phyloP scores from a whole-genome alignment of 345 rosid species.

The Linum usitatissimum region DNA sequence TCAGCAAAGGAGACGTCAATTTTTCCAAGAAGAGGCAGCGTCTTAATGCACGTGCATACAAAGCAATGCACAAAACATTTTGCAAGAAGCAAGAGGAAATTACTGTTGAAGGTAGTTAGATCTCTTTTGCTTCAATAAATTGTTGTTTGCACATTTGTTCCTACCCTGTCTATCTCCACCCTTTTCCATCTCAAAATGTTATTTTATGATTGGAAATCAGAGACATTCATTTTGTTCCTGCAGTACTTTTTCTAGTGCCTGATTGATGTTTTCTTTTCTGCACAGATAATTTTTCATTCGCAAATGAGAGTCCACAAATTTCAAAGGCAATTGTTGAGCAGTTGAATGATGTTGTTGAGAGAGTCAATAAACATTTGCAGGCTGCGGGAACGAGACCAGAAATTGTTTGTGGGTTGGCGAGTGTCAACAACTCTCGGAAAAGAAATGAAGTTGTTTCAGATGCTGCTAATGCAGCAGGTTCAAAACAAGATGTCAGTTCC shows the following conservation, averaged over 20 bases:
- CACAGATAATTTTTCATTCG: conserved; percentile 5
- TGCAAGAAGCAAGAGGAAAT: conserved; percentile 23
- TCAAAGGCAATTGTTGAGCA: conserved; percentile 10
- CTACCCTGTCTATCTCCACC: conserved; percentile 16
- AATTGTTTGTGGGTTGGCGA: conserved; percentile 25
- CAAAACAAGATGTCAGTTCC: conserved; percentile 20
- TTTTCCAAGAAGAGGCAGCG: conserved; percentile 10
- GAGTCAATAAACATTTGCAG: conserved; percentile 15
- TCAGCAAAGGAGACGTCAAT: conserved; percentile 6
- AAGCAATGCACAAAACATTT: conserved; percentile 33
- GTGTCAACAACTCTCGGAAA: conserved; percentile 25
- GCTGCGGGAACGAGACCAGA: conserved; percentile 14
- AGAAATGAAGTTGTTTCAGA: conserved; percentile 20
- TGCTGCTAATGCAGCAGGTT: conserved; percentile 19
- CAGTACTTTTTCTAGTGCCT: background rate
- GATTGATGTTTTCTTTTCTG: conserved; percentile 5
- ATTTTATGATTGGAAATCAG: background rate
- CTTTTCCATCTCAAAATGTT: background rate
- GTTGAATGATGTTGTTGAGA: conserved; percentile 24
- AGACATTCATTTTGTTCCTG: conserved; percentile 3
- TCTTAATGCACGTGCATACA: conserved; percentile 34
- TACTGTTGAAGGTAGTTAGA: conserved; percentile 11
- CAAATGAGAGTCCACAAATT: background rate
- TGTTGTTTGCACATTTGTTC: background rate
- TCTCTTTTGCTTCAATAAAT: background rate